phyloP scores from a whole-genome alignment of 139 green algal species.

The Micractinium sp. region DNA sequence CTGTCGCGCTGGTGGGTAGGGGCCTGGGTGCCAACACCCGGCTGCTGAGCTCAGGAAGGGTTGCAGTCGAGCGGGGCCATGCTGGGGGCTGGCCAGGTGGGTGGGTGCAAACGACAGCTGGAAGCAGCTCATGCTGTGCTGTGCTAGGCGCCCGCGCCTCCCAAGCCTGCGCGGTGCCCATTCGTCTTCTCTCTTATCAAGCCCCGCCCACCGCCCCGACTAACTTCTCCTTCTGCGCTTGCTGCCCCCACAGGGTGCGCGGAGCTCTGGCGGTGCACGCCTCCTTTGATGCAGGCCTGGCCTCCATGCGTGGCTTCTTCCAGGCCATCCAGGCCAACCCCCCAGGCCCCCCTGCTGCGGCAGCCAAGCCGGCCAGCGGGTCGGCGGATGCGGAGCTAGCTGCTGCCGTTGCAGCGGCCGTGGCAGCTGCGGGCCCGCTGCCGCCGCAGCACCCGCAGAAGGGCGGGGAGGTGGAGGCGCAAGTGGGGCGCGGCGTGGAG shows the following conservation, averaged over 20 bases:
- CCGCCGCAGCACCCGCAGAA: neutral
- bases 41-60: too few relatives aligned
- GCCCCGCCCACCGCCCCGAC: neutral
- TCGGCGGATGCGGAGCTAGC: neutral
- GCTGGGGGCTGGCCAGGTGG: too few relatives aligned
- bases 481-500: constrained; percentile 1
- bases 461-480: neutral
- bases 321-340: constrained; percentile 58
- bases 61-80: too few relatives aligned
- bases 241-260: constrained; percentile 28
- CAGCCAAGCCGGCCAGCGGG: neutral
- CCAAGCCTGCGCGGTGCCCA: neutral
- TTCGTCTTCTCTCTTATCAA: neutral
- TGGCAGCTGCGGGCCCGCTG: constrained; percentile 13
- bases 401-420: constrained; percentile 16
- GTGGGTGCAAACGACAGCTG: too few relatives aligned
- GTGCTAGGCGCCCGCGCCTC: too few relatives aligned
- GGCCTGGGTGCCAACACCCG: too few relatives aligned
- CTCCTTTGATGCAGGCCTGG: constrained; percentile 42
- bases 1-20: constrained; percentile 47
- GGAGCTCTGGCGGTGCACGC: constrained; percentile 44
- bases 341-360: constrained; percentile 17
- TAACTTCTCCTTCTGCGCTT: neutral
- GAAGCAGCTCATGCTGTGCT: too few relatives aligned
- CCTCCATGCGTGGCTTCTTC: constrained; percentile 65